Conservation (phyloP, 108 stramenopile genomes). For the Cyclotella kingstonii region DNA sequence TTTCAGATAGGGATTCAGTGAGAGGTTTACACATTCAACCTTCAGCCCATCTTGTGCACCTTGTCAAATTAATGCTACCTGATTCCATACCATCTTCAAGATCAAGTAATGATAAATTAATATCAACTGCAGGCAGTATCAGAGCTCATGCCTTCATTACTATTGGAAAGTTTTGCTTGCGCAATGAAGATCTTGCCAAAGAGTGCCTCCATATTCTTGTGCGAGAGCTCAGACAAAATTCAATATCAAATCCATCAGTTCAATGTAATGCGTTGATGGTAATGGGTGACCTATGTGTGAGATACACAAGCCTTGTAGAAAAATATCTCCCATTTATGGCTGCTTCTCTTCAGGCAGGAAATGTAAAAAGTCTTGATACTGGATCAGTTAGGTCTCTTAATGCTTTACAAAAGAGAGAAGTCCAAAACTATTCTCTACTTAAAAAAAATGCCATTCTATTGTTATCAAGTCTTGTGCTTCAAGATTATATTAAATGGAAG, state of each 20-base stretch:
- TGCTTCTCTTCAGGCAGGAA: conserved; percentile 81
- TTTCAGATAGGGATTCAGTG: conserved; percentile 40
- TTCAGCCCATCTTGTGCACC: conserved; percentile 43
- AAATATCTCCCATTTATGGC: conserved; percentile 90
- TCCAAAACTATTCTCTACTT: conserved; percentile 44
- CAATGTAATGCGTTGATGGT: conserved; percentile 89
- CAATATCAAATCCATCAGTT: conserved; percentile 58
- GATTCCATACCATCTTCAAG: conserved; percentile 45
- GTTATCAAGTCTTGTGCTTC: conserved; percentile 81
- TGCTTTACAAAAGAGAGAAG: conserved; percentile 10
- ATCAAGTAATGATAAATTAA: conserved; percentile 8
- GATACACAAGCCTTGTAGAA: conserved; percentile 92
- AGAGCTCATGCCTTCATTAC: conserved; percentile 83
- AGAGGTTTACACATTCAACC: conserved; percentile 52
- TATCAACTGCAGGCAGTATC: conserved; percentile 38
- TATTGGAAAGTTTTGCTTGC: conserved; percentile 90
- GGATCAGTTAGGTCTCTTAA: conserved; percentile 24
- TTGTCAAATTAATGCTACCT: conserved; percentile 62
- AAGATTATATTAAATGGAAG: conserved; percentile 97
- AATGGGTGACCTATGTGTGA: conserved; percentile 88
- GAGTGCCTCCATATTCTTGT: conserved; percentile 77
- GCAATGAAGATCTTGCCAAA: conserved; percentile 84
- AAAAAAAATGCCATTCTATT: conserved; percentile 89
- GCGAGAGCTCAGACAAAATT: conserved; percentile 73
- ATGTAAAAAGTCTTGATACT: conserved; percentile 17